phyloP scores from a whole-genome alignment of 2,329 filamentous ascomycete species.

The Cladophialophora immunda region DNA sequence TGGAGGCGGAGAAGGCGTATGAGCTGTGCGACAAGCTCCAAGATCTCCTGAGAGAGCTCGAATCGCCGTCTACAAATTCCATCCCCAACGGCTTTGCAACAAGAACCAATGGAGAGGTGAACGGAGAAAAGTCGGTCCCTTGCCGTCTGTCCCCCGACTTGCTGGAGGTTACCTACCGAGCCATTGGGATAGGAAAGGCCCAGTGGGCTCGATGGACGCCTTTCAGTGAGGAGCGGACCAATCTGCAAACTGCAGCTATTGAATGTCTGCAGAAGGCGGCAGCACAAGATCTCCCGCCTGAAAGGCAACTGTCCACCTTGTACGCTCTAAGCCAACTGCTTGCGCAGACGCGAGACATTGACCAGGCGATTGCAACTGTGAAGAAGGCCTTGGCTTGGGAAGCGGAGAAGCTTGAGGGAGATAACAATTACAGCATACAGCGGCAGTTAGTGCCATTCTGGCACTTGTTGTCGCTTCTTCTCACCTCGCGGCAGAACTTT shows the following conservation, averaged over 20 bases:
- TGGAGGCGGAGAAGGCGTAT: conserved; percentile 80
- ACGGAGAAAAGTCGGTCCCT: conserved; percentile 1
- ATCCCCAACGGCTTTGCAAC: conserved; percentile 30
- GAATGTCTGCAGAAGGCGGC: conserved; percentile 77
- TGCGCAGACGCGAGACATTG: conserved; percentile 83
- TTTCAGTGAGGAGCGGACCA: conserved; percentile 73
- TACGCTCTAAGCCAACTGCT: conserved; percentile 86
- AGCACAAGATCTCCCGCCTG: conserved; percentile 70
- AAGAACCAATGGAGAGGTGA: conserved; percentile 25
- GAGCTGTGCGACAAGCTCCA: conserved; percentile 76
- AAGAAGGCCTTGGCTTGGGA: conserved; percentile 75
- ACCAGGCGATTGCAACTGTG: conserved; percentile 80
- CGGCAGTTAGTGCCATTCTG: conserved; percentile 78
- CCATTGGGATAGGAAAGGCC: conserved; percentile 84
- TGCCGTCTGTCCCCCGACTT: conserved; percentile 21
- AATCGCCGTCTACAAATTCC: conserved; percentile 42
- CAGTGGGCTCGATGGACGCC: conserved; percentile 87
- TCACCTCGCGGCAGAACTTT: conserved; percentile 88
- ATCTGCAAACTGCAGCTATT: conserved; percentile 80
- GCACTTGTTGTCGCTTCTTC: conserved; percentile 86
- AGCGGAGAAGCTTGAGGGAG: conserved; percentile 46
- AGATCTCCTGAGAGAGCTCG: conserved; percentile 73
- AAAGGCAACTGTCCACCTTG: conserved; percentile 76
- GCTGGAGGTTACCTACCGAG: conserved; percentile 58
- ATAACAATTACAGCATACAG: conserved; percentile 33